These are phyloP conservation scores for Singerocomus rubriflavus DNA, from an alignment of 1,284 basidiomycete species.

Conservation along the genomic window DNA sequence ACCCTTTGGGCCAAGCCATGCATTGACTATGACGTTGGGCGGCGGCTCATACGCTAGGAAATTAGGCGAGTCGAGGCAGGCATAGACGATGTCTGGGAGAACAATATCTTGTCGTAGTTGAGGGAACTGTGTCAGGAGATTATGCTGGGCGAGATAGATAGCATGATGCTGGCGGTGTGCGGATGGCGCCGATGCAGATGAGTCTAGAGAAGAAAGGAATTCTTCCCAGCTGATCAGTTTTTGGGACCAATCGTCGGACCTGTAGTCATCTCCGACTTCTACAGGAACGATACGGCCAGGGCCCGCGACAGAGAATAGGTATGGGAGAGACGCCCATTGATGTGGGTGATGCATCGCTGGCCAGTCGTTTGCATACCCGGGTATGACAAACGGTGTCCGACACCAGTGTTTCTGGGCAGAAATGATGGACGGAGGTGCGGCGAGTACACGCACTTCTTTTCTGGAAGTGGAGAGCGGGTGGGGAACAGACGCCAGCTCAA, in stretches of 20 bases:
- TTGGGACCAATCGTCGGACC: constrained; percentile 81
- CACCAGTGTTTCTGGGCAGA: constrained; percentile 47
- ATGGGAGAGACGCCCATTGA: constrained; percentile 66
- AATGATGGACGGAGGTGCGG: constrained; percentile 51
- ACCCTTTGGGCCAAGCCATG: constrained; percentile 83
- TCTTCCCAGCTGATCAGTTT: constrained; percentile 74
- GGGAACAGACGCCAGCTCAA: constrained; percentile 10
- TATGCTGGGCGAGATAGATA: constrained; percentile 92
- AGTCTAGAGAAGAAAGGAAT: constrained; percentile 61
- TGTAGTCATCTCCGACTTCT: constrained; percentile 86
- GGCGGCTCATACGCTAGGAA: constrained; percentile 63
- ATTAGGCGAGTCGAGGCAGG: constrained; percentile 48
- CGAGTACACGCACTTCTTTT: constrained; percentile 37
- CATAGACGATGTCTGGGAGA: constrained; percentile 87
- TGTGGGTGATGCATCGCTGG: constrained; percentile 60
- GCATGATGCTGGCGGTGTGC: constrained; percentile 28
- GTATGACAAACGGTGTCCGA: constrained; percentile 70
- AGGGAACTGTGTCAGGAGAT: constrained; percentile 84
- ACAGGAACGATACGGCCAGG: constrained; percentile 85
- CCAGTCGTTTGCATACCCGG: constrained; percentile 60
- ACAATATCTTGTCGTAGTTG: constrained; percentile 69
- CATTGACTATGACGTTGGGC: constrained; percentile 73
- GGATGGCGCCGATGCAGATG: constrained; percentile 36
- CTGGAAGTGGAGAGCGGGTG: constrained; percentile 21
- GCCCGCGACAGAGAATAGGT: constrained; percentile 68